Evolutionary conservation across 2,329 filamentous ascomycete species (phyloP).

Genomic region (Penicillium hesseltinei): DNA sequence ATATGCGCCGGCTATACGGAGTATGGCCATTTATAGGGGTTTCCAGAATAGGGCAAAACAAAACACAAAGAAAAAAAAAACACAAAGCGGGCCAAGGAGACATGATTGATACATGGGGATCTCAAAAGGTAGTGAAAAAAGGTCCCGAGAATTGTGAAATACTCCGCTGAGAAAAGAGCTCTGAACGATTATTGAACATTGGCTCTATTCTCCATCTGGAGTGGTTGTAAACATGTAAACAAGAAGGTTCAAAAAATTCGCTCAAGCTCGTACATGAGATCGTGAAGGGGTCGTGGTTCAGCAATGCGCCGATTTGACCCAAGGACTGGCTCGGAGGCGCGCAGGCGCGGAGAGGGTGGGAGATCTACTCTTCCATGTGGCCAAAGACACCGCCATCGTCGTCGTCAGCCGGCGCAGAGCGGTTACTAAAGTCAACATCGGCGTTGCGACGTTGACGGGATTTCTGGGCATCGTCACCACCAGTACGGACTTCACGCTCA

Average conservation of each 20-base stretch:
- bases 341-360: not conserved
- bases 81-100: conserved; percentile 21
- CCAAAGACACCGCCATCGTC: conserved; percentile 96
- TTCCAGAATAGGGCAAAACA: conserved; percentile 16
- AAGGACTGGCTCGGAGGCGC: conserved; percentile 2
- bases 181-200: not conserved
- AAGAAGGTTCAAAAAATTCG: conserved; percentile 33
- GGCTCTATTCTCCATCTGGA: conserved; percentile 8
- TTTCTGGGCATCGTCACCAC: conserved; percentile 53
- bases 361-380: conserved; percentile 80
- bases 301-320: conserved; percentile 11
- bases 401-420: conserved; percentile 68
- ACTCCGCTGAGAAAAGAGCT: conserved; percentile 17
- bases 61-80: conserved; percentile 4
- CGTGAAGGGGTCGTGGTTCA: conserved; percentile 28
- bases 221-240: conserved; percentile 23
- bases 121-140: conserved; percentile 10
- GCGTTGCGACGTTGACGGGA: conserved; percentile 37
- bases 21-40: conserved; percentile 23
- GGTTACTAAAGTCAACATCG: conserved; percentile 37
- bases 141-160: conserved; percentile 19
- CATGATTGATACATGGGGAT: conserved; percentile 28
- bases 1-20: conserved; percentile 24
- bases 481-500: conserved; percentile 66
- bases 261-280: conserved; percentile 41